Conservation (phyloP, 306 rosid genomes). For the Dryas octopetala region DNA sequence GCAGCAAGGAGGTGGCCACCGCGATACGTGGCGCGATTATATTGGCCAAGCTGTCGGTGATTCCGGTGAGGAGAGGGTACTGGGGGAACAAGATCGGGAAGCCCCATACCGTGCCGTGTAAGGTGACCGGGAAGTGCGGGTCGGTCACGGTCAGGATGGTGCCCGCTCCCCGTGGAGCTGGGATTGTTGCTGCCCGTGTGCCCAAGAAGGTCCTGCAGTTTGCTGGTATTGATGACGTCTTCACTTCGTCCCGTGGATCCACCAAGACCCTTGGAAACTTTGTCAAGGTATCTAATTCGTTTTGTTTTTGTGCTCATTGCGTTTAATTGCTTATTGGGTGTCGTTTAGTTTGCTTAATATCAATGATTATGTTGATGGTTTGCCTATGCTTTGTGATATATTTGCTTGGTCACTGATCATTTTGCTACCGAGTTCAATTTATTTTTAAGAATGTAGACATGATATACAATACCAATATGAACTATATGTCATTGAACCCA, state of each 20-base stretch:
- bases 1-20: conserved; percentile 77
- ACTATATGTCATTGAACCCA: no score
- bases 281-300: conserved; percentile 51
- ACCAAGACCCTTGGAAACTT: conserved; percentile 81
- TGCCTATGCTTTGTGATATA: background rate
- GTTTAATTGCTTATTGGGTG: background rate
- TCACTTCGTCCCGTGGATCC: conserved; percentile 73
- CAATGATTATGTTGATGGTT: background rate
- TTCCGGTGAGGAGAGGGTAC: conserved; percentile 68
- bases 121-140: conserved; percentile 72
- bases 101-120: conserved; percentile 74
- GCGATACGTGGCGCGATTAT: conserved; percentile 66
- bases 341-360: background rate
- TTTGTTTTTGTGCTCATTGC: background rate
- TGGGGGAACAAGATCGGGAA: conserved; percentile 87
- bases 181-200: conserved; percentile 68
- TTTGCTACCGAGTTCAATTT: no score
- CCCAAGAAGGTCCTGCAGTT: conserved; percentile 74
- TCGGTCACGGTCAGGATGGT: conserved; percentile 63
- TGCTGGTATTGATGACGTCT: conserved; percentile 70
- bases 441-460: no score
- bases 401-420: no score
- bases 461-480: no score
- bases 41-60: conserved; percentile 62
- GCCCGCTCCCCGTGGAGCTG: conserved; percentile 70